phyloP scores from a whole-genome alignment of 2,329 filamentous ascomycete genomes.

The Diaporthe sp. region DNA sequence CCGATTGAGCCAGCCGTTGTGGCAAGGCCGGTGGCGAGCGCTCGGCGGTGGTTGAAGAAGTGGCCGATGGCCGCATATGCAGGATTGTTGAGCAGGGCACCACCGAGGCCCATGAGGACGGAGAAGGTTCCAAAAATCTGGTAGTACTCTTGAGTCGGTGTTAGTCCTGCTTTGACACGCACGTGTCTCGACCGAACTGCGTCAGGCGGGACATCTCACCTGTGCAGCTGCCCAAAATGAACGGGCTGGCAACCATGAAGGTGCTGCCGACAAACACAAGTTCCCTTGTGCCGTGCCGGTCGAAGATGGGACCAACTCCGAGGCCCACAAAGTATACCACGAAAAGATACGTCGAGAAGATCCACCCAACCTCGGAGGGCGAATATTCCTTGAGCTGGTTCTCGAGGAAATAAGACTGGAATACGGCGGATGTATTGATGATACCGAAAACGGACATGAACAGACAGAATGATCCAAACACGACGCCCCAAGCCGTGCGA shows the following conservation, averaged over 20 bases:
- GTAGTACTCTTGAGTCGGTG: conserved; percentile 70
- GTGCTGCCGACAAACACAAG: conserved; percentile 76
- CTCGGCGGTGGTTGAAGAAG: conserved; percentile 81
- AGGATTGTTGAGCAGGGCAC: conserved; percentile 83
- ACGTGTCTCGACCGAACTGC: not conserved
- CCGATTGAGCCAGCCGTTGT: conserved; percentile 78
- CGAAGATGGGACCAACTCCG: conserved; percentile 86
- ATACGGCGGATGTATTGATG: conserved; percentile 81
- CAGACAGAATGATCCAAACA: conserved; percentile 80
- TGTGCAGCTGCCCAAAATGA: conserved; percentile 77
- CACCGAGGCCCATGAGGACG: conserved; percentile 78
- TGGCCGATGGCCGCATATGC: conserved; percentile 83
- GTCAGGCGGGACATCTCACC: conserved; percentile 50
- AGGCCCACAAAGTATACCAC: conserved; percentile 85
- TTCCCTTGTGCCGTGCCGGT: conserved; percentile 77
- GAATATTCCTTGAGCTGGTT: conserved; percentile 78
- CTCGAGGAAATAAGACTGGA: conserved; percentile 81
- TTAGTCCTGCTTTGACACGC: not conserved
- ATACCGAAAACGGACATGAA: conserved; percentile 79
- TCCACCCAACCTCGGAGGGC: conserved; percentile 82
- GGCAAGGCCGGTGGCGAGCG: conserved; percentile 82
- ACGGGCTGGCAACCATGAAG: conserved; percentile 71
- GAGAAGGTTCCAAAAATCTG: conserved; percentile 86
- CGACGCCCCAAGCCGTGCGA: conserved; percentile 78
- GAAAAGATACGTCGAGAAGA: conserved; percentile 85